Evolutionary conservation across 2,329 filamentous ascomycete genomes (phyloP).

Genomic region (Furcasterigmium furcatum): DNA sequence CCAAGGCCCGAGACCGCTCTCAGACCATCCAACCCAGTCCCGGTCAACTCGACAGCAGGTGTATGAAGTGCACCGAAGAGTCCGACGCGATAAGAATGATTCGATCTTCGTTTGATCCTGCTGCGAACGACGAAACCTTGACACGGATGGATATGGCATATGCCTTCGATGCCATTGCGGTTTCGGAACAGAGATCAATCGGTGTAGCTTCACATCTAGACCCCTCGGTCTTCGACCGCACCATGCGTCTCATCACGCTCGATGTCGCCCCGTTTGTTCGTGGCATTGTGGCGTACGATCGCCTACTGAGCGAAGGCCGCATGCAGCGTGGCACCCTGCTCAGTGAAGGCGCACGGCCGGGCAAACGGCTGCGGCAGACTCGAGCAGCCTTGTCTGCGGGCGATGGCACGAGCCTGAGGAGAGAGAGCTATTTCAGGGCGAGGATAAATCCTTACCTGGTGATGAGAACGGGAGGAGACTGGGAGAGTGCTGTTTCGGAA

Average conservation of each 20-base stretch:
- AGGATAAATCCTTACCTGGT: conserved; percentile 59
- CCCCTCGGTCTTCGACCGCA: conserved; percentile 75
- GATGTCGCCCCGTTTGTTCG: conserved; percentile 93
- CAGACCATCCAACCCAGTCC: background rate
- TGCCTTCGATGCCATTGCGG: conserved; percentile 60
- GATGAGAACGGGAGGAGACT: conserved; percentile 58
- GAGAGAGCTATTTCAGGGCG: conserved; percentile 69
- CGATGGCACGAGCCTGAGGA: conserved; percentile 69
- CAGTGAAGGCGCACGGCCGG: conserved; percentile 48
- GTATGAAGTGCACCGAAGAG: conserved; percentile 24
- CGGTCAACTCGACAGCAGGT: background rate
- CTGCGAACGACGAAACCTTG: conserved; percentile 23
- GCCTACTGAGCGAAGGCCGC: conserved; percentile 66
- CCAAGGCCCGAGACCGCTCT: conserved; percentile 19
- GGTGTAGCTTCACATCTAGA: conserved; percentile 44
- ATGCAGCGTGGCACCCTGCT: conserved; percentile 55
- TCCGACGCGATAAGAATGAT: conserved; percentile 29
- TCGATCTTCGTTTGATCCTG: conserved; percentile 26
- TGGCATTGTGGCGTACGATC: conserved; percentile 75
- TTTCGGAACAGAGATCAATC: conserved; percentile 38
- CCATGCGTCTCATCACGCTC: conserved; percentile 59
- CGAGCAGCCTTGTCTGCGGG: conserved; percentile 72
- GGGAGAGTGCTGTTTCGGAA: conserved; percentile 24
- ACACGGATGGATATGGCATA: conserved; percentile 49
- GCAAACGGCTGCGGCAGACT: conserved; percentile 63